Evolutionary conservation across 177 flowering plant species (phyloP).

Genomic region (Vitis hybrid): DNA sequence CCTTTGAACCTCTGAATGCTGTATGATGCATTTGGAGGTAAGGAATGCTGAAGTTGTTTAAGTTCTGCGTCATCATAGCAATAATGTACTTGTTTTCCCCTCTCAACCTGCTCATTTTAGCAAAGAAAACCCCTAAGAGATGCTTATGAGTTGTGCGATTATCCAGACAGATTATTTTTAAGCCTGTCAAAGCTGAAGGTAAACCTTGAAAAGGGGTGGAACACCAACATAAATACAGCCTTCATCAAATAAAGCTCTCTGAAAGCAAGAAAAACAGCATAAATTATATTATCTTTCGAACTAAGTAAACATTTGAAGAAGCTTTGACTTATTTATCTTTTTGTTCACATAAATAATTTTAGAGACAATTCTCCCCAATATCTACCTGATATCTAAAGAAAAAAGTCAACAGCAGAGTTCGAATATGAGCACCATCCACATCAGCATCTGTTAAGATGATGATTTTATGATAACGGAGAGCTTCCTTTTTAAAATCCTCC

Average conservation of each 20-base stretch:
- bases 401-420: constrained; percentile 90
- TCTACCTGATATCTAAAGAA: constrained; percentile 97
- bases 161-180: background rate
- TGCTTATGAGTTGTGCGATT: background rate
- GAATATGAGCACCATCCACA: constrained; percentile 98
- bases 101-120: constrained; percentile 63
- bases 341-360: background rate
- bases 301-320: background rate
- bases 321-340: background rate
- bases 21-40: constrained; percentile 85
- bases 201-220: constrained; percentile 95
- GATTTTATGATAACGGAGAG: constrained; percentile 90
- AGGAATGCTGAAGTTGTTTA: constrained; percentile 51
- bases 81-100: constrained; percentile 82
- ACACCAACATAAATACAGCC: constrained; percentile 97
- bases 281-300: background rate
- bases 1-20: constrained; percentile 98
- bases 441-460: constrained; percentile 98
- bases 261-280: constrained; percentile 22
- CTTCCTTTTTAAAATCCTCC: constrained; percentile 85
- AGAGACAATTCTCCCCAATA: background rate
- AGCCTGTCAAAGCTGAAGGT: constrained; percentile 3
- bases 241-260: constrained; percentile 94
- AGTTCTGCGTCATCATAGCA: constrained; percentile 84
- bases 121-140: constrained; percentile 6